Evolutionary conservation across 2,329 filamentous ascomycete species (phyloP).

Genomic region (Stagonosporopsis cucurbitacearum): DNA sequence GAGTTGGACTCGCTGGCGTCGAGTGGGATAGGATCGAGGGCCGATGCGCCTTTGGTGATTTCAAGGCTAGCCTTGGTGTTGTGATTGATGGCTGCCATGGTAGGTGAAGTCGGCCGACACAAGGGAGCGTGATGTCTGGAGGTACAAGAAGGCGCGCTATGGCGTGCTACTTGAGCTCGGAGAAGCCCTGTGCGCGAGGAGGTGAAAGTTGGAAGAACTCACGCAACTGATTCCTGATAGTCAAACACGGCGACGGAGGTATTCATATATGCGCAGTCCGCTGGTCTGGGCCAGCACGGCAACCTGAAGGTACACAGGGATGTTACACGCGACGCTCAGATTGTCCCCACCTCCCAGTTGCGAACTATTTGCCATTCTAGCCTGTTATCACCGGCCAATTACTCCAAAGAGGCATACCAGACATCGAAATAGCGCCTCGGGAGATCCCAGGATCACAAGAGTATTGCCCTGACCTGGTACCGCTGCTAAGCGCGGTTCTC

Average conservation of each 20-base stretch:
- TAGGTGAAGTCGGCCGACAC: slow-evolving; percentile 2
- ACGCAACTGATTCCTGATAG: slow-evolving; percentile 12
- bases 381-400: slow-evolving; percentile 23
- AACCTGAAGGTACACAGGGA: slow-evolving; percentile 22
- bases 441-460: slow-evolving; percentile 20
- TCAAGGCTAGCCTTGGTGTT: slow-evolving; percentile 41
- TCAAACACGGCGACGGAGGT: slow-evolving; percentile 10
- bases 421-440: slow-evolving; percentile 21
- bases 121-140: neutral
- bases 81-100: slow-evolving; percentile 29
- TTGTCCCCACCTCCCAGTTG: slow-evolving; percentile 7
- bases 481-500: slow-evolving; percentile 30
- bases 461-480: slow-evolving; percentile 14
- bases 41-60: slow-evolving; percentile 40
- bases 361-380: slow-evolving; percentile 13
- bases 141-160: neutral
- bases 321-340: slow-evolving; percentile 18
- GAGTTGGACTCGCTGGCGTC: slow-evolving; percentile 32
- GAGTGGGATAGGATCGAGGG: slow-evolving; percentile 35
- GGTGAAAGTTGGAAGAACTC: slow-evolving; percentile 12
- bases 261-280: slow-evolving; percentile 26
- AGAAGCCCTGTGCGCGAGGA: slow-evolving; percentile 11
- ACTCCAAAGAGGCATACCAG: slow-evolving; percentile 16
- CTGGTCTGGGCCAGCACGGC: slow-evolving; percentile 15
- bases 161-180: slow-evolving; percentile 1